Base-by-base conservation (phyloP, 139 green algal genomes). In the Haematococcus lacustris region DNA sequence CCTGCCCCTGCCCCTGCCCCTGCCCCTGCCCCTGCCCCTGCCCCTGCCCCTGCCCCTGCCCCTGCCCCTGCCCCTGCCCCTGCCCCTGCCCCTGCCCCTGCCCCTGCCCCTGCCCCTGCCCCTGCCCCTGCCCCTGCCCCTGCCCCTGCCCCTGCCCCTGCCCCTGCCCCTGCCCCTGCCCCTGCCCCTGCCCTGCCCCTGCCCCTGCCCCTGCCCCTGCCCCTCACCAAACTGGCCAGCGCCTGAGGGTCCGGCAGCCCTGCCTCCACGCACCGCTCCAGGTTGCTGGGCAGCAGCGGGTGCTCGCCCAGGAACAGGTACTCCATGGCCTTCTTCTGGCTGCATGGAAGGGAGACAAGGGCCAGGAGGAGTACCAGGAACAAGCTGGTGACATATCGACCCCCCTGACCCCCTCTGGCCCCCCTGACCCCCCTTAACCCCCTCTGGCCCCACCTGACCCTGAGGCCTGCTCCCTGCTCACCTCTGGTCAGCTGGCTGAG, bases 261-360 rank as follows among this genome's bases (percentile, higher is more conserved):
- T 21, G 82, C 73, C 80, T 91, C 84, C 37, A 81, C 70, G 26
- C 65, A 51, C 47, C 60, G 1, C n/a, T 83, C 72, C 73, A 86
- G 71, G 41, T 84, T 62, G 1, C 70, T 73, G 38, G 71, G 80
- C 66, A 89, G 73, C 13, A 34, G 73, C 4, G 79, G 84, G 70
- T 83, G 69, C 67, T 89, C 79, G 4, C 81, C 79, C 35, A 80
- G 41, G 70, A 89, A 90, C 47, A 92, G 73, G 74, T 92, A 89
- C 75, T 92, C 87, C 59, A 86, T 68, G 1, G 74, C 64, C 23
- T 77, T 75, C 77, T 86, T 88, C 71, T 83, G 76, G 33, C 43
- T 71, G 30, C 53, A 30, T n/a, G n/a, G n/a, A n/a, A n/a, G n/a
- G n/a, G 43, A 53, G 9, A 53, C 43, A 53, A 53, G 43, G 43